These are phyloP conservation scores for Larix sibirica DNA, from an alignment of 83 land plant genomes.

Conservation along the genomic window DNA sequence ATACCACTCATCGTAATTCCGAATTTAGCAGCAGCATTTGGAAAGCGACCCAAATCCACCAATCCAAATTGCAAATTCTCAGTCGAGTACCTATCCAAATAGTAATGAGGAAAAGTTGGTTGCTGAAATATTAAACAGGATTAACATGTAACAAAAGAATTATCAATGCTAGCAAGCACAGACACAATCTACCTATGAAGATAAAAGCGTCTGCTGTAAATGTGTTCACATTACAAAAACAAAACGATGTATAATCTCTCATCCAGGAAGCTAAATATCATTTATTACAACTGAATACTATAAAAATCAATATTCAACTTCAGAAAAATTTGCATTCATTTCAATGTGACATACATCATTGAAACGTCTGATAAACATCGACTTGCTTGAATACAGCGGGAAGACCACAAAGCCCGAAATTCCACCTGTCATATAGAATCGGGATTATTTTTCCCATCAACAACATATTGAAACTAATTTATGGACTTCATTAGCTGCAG, in stretches of 20 bases:
- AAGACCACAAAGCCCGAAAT: constrained; percentile 40
- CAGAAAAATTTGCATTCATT: not conserved
- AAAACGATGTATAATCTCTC: not conserved
- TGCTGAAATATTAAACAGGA: not conserved
- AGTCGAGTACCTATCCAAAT: constrained; percentile 48
- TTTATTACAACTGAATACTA: not conserved
- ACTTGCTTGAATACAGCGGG: constrained; percentile 44
- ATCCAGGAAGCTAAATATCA: not conserved
- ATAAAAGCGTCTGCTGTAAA: not conserved
- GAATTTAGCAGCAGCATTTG: constrained; percentile 66
- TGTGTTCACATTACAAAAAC: too few relatives aligned
- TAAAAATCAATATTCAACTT: too few relatives aligned
- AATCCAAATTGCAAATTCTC: constrained; percentile 57
- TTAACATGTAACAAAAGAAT: not conserved
- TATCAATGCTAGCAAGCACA: not conserved
- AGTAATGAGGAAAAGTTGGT: not conserved
- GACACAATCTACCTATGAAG: not conserved
- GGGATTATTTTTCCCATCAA: not conserved
- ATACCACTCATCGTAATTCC: constrained; percentile 56
- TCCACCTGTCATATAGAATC: constrained; percentile 46
- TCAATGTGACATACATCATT: constrained; percentile 38
- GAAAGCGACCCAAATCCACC: constrained; percentile 73
- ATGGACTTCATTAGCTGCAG: not conserved
- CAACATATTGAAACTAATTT: not conserved
- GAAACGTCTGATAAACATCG: constrained; percentile 57